Percentiles rank a stretch among this genome's conserved stretches.
Evolutionary conservation across 2,329 filamentous ascomycete genomes (phyloP).

Genomic region (Colletotrichum sp.): DNA sequence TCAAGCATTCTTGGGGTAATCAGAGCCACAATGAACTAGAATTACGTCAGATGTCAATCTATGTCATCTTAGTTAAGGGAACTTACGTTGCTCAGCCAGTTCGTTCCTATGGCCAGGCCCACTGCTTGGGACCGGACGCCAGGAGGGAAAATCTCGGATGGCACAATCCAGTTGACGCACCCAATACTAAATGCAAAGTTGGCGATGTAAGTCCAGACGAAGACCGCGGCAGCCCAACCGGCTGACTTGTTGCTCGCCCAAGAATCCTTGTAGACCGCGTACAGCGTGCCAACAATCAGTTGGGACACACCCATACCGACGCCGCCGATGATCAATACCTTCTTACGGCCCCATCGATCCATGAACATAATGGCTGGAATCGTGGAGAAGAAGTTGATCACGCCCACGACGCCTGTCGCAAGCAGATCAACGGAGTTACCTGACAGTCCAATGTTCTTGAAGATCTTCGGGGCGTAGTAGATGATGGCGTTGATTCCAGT

Average conservation of each 20-base stretch:
- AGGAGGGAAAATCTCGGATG: slow-evolving; percentile 58
- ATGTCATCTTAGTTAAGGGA: slow-evolving; percentile 58
- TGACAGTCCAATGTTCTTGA: slow-evolving; percentile 45
- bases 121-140: slow-evolving; percentile 1
- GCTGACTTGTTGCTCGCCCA: slow-evolving; percentile 52
- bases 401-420: slow-evolving; percentile 63
- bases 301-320: slow-evolving; percentile 43
- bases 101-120: background rate
- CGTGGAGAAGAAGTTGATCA: slow-evolving; percentile 55
- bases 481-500: slow-evolving; percentile 42
- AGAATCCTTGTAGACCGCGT: slow-evolving; percentile 50
- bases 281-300: slow-evolving; percentile 60
- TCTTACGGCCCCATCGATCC: slow-evolving; percentile 50
- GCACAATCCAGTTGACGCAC: slow-evolving; percentile 61
- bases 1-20: slow-evolving; percentile 63
- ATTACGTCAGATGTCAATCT: slow-evolving; percentile 52
- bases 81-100: slow-evolving; percentile 26
- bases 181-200: slow-evolving; percentile 40
- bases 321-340: slow-evolving; percentile 36
- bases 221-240: slow-evolving; percentile 63
- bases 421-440: slow-evolving; percentile 51
- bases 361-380: slow-evolving; percentile 43
- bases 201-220: slow-evolving; percentile 61
- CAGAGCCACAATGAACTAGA: slow-evolving; percentile 37
- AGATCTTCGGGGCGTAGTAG: slow-evolving; percentile 53